Evolutionary conservation across 2,329 filamentous ascomycete species (phyloP).

Genomic region (Trichophyton mentagrophytes): DNA sequence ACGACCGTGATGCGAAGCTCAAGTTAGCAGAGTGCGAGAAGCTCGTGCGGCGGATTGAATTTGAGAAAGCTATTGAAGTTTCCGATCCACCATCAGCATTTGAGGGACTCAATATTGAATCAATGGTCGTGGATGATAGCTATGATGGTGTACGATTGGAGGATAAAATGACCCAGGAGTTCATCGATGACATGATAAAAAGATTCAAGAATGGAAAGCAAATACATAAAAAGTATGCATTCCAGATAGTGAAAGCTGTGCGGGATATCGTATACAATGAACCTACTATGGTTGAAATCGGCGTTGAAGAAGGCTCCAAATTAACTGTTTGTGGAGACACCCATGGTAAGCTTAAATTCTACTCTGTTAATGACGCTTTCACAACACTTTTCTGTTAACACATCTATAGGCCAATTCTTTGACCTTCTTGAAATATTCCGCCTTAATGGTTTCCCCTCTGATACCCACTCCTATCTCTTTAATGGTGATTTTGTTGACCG

Average conservation of each 20-base stretch:
- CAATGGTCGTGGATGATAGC: conserved; percentile 64
- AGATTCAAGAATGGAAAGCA: conserved; percentile 94
- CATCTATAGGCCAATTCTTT: conserved; percentile 70
- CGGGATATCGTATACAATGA: conserved; percentile 85
- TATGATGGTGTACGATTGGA: conserved; percentile 72
- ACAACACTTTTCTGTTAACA: background rate
- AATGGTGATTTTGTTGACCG: conserved; percentile 98
- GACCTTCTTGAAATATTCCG: conserved; percentile 94
- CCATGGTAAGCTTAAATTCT: conserved; percentile 50
- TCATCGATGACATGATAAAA: conserved; percentile 93
- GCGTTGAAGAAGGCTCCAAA: conserved; percentile 61
- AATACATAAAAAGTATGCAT: conserved; percentile 91
- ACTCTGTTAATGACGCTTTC: background rate
- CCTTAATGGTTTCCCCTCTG: conserved; percentile 70
- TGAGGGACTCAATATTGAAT: conserved; percentile 76
- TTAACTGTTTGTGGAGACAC: conserved; percentile 96
- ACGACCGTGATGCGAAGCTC: conserved; percentile 79
- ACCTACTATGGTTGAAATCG: conserved; percentile 90
- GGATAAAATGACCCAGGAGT: conserved; percentile 88
- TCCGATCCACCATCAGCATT: conserved; percentile 84
- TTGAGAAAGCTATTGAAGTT: conserved; percentile 89
- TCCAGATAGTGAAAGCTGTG: conserved; percentile 84
- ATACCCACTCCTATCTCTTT: conserved; percentile 89
- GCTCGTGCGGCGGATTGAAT: conserved; percentile 80
- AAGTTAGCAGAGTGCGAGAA: conserved; percentile 91